A percentile compares a stretch with the other conserved stretches of the same genome.
Conservation (phyloP, 2,329 filamentous ascomycete species). For the Aspergillus hortae region DNA sequence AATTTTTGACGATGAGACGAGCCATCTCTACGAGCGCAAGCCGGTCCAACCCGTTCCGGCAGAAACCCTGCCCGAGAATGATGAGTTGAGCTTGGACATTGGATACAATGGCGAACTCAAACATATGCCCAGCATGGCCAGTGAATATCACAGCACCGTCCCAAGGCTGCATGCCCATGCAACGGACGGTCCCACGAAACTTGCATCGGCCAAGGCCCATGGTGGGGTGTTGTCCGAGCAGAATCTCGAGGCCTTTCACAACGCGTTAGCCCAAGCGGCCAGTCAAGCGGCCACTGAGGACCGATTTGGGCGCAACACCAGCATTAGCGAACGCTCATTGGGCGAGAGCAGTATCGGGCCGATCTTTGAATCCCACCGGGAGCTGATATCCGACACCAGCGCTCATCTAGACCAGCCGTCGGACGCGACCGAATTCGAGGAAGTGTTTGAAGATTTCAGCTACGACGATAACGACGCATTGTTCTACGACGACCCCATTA, state of each 20-base stretch:
- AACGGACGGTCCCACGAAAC: constrained; percentile 24
- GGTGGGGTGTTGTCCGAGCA: constrained; percentile 48
- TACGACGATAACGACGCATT: constrained; percentile 63
- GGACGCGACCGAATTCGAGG: constrained; percentile 36
- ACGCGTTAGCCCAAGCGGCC: constrained; percentile 77
- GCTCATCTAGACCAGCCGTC: constrained; percentile 45
- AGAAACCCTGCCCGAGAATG: constrained; percentile 10
- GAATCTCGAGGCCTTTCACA: constrained; percentile 71
- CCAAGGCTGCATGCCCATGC: constrained; percentile 22
- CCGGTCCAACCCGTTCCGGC: constrained; percentile 10
- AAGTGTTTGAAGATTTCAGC: constrained; percentile 47
- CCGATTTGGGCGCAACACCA: constrained; percentile 64
- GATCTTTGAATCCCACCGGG: constrained; percentile 23
- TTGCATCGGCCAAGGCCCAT: constrained; percentile 34
- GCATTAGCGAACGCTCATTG: constrained; percentile 41
- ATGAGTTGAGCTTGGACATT: constrained; percentile 7
- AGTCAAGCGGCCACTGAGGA: constrained; percentile 72
- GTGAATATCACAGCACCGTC: constrained; percentile 24
- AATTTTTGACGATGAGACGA: constrained; percentile 46
- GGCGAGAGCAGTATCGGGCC: constrained; percentile 34
- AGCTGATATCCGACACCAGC: constrained; percentile 49
- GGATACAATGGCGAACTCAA: constrained; percentile 20
- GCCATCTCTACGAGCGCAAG: constrained; percentile 42
- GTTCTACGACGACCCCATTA: constrained; percentile 82
- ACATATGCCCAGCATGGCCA: constrained; percentile 35